Evolutionary conservation across 805 yeast genomes (phyloP).

Genomic region (Scheffersomyces coipomensis): DNA sequence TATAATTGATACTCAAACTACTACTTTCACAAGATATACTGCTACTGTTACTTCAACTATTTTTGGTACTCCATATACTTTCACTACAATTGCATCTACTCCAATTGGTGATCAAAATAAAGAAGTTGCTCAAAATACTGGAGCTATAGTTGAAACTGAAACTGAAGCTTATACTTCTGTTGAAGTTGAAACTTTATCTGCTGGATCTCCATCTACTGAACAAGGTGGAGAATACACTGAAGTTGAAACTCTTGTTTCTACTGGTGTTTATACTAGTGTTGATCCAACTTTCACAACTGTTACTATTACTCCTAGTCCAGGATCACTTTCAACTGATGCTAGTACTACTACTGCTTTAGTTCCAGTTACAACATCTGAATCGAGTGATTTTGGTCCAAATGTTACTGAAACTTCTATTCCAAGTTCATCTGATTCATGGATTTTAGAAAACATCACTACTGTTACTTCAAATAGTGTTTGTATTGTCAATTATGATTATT

Average conservation of each 20-base stretch:
- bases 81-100: slow-evolving; percentile 32
- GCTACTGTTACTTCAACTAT: slow-evolving; percentile 44
- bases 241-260: background rate
- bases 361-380: slow-evolving; percentile 5
- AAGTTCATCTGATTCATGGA: slow-evolving; percentile 27
- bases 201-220: slow-evolving; percentile 8
- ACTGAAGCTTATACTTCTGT: slow-evolving; percentile 5
- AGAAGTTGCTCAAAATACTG: slow-evolving; percentile 6
- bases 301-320: slow-evolving; percentile 3
- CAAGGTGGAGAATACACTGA: slow-evolving; percentile 5
- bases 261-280: background rate
- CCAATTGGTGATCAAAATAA: slow-evolving; percentile 10
- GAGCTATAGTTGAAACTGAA: slow-evolving; percentile 4
- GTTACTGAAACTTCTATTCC: slow-evolving; percentile 26
- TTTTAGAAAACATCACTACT: slow-evolving; percentile 33
- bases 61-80: slow-evolving; percentile 36
- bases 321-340: slow-evolving; percentile 1
- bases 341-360: slow-evolving; percentile 5
- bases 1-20: slow-evolving; percentile 27
- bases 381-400: slow-evolving; percentile 21
- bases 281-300: slow-evolving; percentile 3
- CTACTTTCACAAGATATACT: slow-evolving; percentile 40
- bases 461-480: slow-evolving; percentile 28
- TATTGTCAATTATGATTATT: slow-evolving; percentile 36
- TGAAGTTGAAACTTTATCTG: slow-evolving; percentile 4